phyloP scores from a whole-genome alignment of 1,284 basidiomycete species.

The Meira miltonrushii region DNA sequence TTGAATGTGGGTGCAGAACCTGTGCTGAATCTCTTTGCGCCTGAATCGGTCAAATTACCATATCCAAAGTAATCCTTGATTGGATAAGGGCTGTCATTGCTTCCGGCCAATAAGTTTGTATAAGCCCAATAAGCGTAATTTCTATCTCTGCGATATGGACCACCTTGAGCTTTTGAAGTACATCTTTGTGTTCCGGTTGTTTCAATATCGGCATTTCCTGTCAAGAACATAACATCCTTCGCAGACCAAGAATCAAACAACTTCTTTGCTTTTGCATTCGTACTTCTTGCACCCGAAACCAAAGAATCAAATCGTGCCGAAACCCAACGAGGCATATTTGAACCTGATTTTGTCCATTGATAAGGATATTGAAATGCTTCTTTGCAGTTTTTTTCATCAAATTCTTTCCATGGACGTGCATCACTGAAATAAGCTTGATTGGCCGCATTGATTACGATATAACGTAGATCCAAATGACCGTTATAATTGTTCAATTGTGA shows the following conservation, averaged over 20 bases:
- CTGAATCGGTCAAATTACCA: neutral
- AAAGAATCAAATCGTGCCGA: neutral
- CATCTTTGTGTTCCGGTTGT: neutral
- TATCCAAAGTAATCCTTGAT: neutral
- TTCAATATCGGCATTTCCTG: neutral
- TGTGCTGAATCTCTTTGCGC: neutral
- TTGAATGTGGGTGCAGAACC: neutral
- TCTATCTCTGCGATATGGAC: neutral
- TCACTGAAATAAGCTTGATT: conserved; percentile 33
- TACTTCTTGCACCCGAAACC: too few relatives aligned
- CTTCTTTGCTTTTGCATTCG: neutral
- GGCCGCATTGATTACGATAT: conserved; percentile 29
- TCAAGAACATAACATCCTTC: neutral
- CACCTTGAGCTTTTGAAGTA: conserved; percentile 1
- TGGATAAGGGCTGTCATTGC: neutral
- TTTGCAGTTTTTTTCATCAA: neutral
- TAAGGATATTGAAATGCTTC: neutral
- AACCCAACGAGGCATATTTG: conserved; percentile 1
- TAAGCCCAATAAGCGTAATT: conserved; percentile 7
- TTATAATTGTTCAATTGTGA: conserved; percentile 18
- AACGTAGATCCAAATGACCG: conserved; percentile 12
- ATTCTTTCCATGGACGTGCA: conserved; percentile 16
- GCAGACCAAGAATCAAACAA: neutral
- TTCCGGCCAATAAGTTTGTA: neutral
- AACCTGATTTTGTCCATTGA: neutral